Evolutionary conservation across 805 yeast genomes (phyloP), one percentile per base, ranked within the genome.

Genomic region (Saccharomycopsis olivae): DNA sequence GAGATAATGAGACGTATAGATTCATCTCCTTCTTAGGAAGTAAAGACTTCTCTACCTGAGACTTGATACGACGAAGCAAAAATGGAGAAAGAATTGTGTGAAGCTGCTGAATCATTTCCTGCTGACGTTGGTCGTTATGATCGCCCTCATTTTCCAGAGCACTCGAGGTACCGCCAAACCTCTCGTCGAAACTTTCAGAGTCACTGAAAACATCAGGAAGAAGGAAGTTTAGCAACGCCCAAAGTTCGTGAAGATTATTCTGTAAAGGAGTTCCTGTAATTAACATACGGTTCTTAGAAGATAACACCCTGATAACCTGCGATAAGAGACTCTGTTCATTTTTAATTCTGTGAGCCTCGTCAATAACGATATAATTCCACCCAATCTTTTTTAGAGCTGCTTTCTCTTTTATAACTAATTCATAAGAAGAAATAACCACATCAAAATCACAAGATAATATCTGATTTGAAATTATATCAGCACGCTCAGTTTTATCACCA

Each of bases 221-320:
- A 28, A 82, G 65, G 55, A 82, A 82, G 48, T 82, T 82, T 49
- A 82, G 62, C 47, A 82, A 61, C 0, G 92, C 89, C 92, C 92
- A 82, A 43, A 82, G 61, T 57, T 82, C 92, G 53, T 78, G 86
- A 37, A 82, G 58, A 51, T 82, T 82, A 53, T 82, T 82, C 56
- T 82, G 92, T 44, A 82, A 61, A 6, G 92, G 92, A 1, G 92
- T 82, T 58, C 92, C 92, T 0, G 92, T 82, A 40, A 82, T 80
- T 41, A 82, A 62, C 44, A 82, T 60, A 51, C 92, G 66, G 54
- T 79, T 78, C 36, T 68, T 71, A 1, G 86, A 77, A 47, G 78
- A 75, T 53, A 81, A 79, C 61, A 78, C 66, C 51, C 92, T 64
- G 35, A 81, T 74, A 38, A 81, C 82, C 52, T 81, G 89, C 0